Evolutionary conservation across 2,329 filamentous ascomycete genomes (phyloP), one percentile per base, ranked within the genome.

Genomic region (Aspergillus ibericus): DNA sequence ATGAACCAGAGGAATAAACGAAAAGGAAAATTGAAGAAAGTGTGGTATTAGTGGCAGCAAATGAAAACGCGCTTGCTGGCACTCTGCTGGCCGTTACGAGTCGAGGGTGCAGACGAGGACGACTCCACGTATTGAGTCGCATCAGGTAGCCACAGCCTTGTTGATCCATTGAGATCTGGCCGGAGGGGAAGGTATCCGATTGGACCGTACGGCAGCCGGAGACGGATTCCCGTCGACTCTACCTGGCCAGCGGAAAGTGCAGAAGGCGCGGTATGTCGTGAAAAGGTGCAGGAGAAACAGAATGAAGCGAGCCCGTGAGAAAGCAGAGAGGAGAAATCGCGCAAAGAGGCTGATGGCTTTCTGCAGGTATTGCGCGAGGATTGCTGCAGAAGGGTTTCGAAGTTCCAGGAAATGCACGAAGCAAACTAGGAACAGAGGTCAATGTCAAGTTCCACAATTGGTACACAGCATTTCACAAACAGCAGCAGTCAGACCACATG

Each of bases 361-460:
- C 56, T 56, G 59, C 56, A 55, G 52, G 52, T 40, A 53, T 54
- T 53, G 50, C 53, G 48, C 59, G 49, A 55, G 57, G 56, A 56
- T 55, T 29, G 36, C 52, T 55, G 53, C 53, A 59, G 40, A 12
- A 36, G 44, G 44, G 27, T 59, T 18, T 32, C 25, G 44, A 48
- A 48, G 44, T 53, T 32, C 38, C 25, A 53, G 51, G 51, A 42
- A 40, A 29, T 42, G 51, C 29, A 53, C 51, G 38, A 42, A 34
- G 32, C 25, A 32, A 32, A 53, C 16, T 44, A 40, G n/a, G 16
- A 44, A 32, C 16, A 42, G 38, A 20, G 38, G 51, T 44, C 25
- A 29, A 12, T 20, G n/a, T 38, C 6, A 15, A 29, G 51, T 53
- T 42, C n/a, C 51, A 53, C 51, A 53, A 53, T 25, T 18, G 51